Percentiles rank a stretch among this genome's conserved stretches.
Conservation (phyloP, 169 alveolate species). For the Eimeria acervulina region DNA sequence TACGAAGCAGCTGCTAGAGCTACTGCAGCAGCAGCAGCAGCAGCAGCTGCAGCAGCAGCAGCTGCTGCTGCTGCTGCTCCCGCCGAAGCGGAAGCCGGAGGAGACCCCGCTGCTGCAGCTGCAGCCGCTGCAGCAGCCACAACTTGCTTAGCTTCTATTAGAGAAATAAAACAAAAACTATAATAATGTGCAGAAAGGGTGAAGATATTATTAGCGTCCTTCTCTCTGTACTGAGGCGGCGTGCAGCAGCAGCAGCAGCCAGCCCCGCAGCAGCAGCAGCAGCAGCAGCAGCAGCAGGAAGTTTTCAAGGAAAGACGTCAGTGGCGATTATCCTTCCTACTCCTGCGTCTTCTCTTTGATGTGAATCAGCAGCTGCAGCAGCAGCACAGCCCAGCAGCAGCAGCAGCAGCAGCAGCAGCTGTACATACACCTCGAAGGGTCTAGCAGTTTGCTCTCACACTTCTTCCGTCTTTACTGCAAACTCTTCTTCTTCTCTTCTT, state of each 20-base stretch:
- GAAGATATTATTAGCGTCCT: neutral
- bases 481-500: neutral
- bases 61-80: neutral
- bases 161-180: no score
- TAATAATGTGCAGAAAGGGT: neutral
- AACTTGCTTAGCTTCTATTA: neutral
- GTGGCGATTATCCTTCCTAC: slow-evolving; percentile 5
- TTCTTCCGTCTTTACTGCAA: neutral
- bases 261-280: neutral
- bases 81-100: neutral
- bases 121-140: no score
- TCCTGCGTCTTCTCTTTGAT: neutral
- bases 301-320: neutral
- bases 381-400: neutral
- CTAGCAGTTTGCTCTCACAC: neutral
- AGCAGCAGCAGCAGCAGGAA: neutral
- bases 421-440: neutral
- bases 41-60: neutral
- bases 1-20: neutral
- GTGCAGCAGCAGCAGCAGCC: neutral
- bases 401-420: neutral
- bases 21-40: neutral
- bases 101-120: no score
- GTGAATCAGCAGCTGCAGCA: neutral
- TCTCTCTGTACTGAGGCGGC: neutral